Base-by-base conservation (phyloP, 257 asterid species). In the Salvia splendens region DNA sequence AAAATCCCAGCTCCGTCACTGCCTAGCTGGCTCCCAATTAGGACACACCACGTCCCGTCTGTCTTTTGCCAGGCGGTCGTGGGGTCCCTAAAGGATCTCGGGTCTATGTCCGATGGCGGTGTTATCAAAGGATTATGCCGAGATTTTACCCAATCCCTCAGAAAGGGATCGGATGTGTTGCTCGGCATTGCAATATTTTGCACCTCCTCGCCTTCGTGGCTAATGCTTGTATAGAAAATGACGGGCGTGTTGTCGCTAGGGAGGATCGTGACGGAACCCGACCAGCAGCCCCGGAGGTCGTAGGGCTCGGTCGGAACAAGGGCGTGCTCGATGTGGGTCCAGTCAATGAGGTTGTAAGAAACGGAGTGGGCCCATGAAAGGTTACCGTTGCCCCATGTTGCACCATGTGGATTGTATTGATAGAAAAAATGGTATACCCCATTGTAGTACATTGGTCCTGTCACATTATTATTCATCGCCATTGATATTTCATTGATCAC, bases 351-450 rank as follows among this genome's bases (percentile, higher is more conserved):
- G 76, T 86, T 82, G 58, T 70, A 69, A 0, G 96, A 89, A 1
- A 87, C 81, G 2, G 96, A 80, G 66, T 89, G 96, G 0, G 78
- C 96, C 96, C 95, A 86, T 10, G 84, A 59, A 16, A 84, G 79
- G 77, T 83, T 81, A 2, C 79, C 90, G 75, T 83, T 81, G 1
- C 77, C 90, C 77, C 78, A 70, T 10, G 55, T 64, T 14, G 88
- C 81, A 38, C 82, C 83, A 24, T 61, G 49, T 14, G 92, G 92
- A 42, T 86, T 86, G 77, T 85, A 85, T 68, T 89, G 96, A 61
- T 86, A 89, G 86, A 86, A 85, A 0, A 86, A 47, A 55, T 89
- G 95, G 87, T 89, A 86, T 3, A 85, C 82, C 74, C 95, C 92
- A 66, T 77, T 81, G 76, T 80, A 85, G 53, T 81, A 75, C 88